Conservation (phyloP, 495 filamentous ascomycete species). For the Penicillium odoratum region DNA sequence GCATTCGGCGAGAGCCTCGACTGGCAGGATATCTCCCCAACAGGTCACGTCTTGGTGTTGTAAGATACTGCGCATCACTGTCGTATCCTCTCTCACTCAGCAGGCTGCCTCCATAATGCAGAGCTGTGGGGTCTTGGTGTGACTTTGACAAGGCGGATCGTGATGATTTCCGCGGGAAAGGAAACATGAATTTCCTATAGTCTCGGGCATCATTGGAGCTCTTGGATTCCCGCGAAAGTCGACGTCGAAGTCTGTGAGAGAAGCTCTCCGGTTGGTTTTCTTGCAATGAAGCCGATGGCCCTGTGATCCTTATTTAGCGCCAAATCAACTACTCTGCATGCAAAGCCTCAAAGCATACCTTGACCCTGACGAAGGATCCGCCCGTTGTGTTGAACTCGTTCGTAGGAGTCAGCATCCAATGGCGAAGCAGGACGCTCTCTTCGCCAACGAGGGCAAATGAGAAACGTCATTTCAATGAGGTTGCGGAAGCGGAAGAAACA, state of each 20-base stretch:
- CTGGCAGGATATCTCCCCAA: constrained; percentile 7
- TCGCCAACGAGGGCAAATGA: constrained; percentile 20
- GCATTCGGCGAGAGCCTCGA: constrained; percentile 12
- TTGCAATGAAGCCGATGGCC: background rate
- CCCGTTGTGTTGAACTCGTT: background rate
- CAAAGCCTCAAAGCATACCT: background rate
- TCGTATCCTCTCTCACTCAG: constrained; percentile 48
- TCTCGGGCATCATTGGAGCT: constrained; percentile 9
- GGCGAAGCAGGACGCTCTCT: constrained; percentile 11
- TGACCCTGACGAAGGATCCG: background rate
- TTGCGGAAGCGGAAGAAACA: background rate
- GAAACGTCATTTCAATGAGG: constrained; percentile 11
- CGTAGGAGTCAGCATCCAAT: background rate
- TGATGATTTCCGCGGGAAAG: constrained; percentile 25
- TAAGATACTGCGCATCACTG: constrained; percentile 45
- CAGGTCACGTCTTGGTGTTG: constrained; percentile 28
- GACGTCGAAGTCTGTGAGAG: constrained; percentile 35
- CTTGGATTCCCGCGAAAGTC: constrained; percentile 38
- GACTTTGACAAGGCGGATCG: constrained; percentile 7
- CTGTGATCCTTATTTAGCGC: background rate
- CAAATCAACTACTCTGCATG: background rate
- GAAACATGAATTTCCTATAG: constrained; percentile 17
- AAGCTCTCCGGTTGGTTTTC: constrained; percentile 21
- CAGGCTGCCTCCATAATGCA: constrained; percentile 35
- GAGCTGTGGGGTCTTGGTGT: constrained; percentile 7